Evolutionary conservation across 169 alveolate genomes (phyloP), one percentile per base, ranked within the genome.

Genomic region (Plasmodium coatneyi): DNA sequence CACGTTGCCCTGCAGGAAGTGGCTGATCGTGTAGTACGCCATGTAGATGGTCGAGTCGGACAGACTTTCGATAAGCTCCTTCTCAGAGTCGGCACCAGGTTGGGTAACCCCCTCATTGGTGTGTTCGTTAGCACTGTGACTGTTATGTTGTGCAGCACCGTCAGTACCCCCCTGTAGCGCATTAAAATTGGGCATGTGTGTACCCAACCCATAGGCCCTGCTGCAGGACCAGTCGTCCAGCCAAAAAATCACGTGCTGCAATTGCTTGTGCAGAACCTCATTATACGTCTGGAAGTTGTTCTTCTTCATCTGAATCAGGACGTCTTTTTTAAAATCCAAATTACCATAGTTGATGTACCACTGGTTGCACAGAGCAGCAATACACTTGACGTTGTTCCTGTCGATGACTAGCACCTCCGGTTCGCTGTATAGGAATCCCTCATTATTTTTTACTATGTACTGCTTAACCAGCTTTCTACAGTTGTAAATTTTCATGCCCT

Each of bases 31-130:
- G 96, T 99, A 99, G 96, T 98, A 99, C 28, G 99, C 99, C 99
- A 99, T 98, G 94, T 99, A 99, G 76, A 99, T 98, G 25, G 99
- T 99, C 10, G 99, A 99, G 95, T 99, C 99, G 14, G 99, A 98
- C 22, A 99, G 97, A 43, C 99, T 98, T 92, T 99, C 99, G 46
- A 99, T 99, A 78, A 99, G 90, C 81, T 96, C 97, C 49, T 96
- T 97, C 43, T 39, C 82, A 3, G 43, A 5, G 14, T 22, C 72
- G 14, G 32, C 28, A 5, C 36, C 74, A 3, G 46, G 39, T 7
- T 79, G 46, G 25, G 28, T 0, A 1, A 5, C 39, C 3, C 39
- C 39, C 39, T 32, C 39, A 32, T n/a, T n/a, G n/a, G n/a, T n/a
- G n/a, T n/a, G n/a, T n/a, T n/a, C n/a, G n/a, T n/a, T n/a, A n/a